Base-by-base conservation (phyloP, 441 rosid genomes). In the Populus hybrid region DNA sequence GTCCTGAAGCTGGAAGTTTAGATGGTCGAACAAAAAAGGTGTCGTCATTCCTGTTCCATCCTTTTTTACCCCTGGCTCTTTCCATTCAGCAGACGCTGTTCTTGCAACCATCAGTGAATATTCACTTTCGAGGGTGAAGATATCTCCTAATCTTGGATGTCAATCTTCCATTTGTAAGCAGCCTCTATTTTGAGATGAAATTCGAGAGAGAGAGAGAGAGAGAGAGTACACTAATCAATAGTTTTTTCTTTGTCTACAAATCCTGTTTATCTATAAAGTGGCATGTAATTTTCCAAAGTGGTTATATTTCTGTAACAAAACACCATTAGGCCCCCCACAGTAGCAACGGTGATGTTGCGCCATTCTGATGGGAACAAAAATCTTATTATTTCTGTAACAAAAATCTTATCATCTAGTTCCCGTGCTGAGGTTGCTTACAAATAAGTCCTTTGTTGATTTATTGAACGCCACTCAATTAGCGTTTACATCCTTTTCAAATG, bases 11-110 rank as follows among this genome's bases (percentile, higher is more conserved):
- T 14, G 95, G 99, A 75, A 88, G 86, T 69, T 36, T 80, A 16
- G 98, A 95, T 86, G 87, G 90, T 76, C 86, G 97, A 80, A 86
- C 90, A 76, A 95, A 89, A 80, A 92, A 85, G 88, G 84, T 90
- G 36, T 92, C 91, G 20, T 89, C 93, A 12, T 94, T 94, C 86
- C 88, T 92, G 23, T 95, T 95, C 82, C 99, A 96, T 89, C 99
- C 99, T 18, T 90, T 85, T 88, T 86, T 89, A 81, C 97, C 99
- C 70, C 88, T 96, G 2, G 97, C 94, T 34, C 88, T 96, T 73
- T 96, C 99, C 75, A 86, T 96, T 81, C 98, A 94, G 78, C 99
- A 92, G 79, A 86, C 97, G 8, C 68, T 83, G 74, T 90, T 86
- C 89, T 81, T 88, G 84, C 98, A 92, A 38, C 93, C 98, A 23